Evolutionary conservation across 2,329 filamentous ascomycete genomes (phyloP), one percentile per base, ranked within the genome.

Genomic region (Aulographum hederae): DNA sequence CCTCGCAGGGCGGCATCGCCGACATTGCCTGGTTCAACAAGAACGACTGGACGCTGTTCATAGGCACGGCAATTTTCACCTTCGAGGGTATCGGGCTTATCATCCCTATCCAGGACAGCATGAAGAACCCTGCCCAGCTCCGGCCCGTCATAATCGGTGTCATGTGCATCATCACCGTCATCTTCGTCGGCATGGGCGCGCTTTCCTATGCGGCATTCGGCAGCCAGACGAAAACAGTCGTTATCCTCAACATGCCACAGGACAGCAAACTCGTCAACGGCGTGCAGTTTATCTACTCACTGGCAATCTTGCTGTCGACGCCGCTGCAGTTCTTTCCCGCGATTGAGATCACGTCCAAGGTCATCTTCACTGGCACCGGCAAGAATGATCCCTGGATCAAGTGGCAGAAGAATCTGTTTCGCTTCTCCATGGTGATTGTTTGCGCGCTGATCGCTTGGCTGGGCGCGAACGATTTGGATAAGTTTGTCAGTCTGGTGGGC

Each of bases 311-410:
- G 34, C 67, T 98, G 8, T 93, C 82, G 21, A 98, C 89, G 0
- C 89, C 89, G 4, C 61, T 98, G 36, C 91, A 98, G 50, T 85
- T 98, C 42, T 98, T 95, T 63, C 89, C 89, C 0, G 89, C 89
- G 27, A 95, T 98, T 46, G 78, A 86, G 48, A 98, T 98, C 46
- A 82, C 81, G 20, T 85, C 92, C 56, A 93, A 92, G 44, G 82
- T 84, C 41, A 65, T 95, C 5, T 98, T 95, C 54, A 92, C 80
- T 16, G 69, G 78, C 48, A 93, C 81, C 16, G 85, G 89, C 43
- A 98, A 98, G 57, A 93, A 94, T 59, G 94, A 95, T 50, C 85
- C 84, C 1, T 89, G 81, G 49, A 92, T 98, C 63, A 98, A 98
- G 61, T 98, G 89, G 89, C 80, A 95, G 65, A 98, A 98, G 72